phyloP scores from a whole-genome alignment of 2,329 filamentous ascomycete species.

The Helminthosporium solani region DNA sequence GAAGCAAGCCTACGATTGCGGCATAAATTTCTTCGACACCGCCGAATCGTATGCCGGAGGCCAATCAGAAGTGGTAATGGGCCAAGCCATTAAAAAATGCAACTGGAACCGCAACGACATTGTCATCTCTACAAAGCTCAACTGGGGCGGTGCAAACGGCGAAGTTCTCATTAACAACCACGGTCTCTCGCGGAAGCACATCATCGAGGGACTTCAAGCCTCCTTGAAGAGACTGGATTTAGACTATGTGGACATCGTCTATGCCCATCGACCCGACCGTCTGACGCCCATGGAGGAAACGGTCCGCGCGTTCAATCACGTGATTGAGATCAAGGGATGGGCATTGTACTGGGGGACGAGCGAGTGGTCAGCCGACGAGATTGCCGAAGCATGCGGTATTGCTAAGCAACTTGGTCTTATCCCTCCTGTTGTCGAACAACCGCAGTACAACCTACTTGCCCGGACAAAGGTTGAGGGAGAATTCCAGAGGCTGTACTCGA shows the following conservation, averaged over 20 bases:
- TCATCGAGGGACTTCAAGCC: slow-evolving; percentile 65
- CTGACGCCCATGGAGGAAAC: slow-evolving; percentile 71
- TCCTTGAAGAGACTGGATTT: slow-evolving; percentile 60
- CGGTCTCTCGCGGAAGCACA: slow-evolving; percentile 68
- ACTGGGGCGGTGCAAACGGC: slow-evolving; percentile 61
- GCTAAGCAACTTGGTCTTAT: slow-evolving; percentile 61
- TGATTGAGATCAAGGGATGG: slow-evolving; percentile 65
- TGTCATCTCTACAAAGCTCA: slow-evolving; percentile 52
- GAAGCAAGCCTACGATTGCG: slow-evolving; percentile 41
- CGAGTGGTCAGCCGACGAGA: slow-evolving; percentile 61
- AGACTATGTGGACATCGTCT: slow-evolving; percentile 68
- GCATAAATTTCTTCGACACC: slow-evolving; percentile 43
- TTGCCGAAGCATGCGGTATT: slow-evolving; percentile 60
- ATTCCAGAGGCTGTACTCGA: slow-evolving; percentile 55
- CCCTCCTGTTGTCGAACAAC: slow-evolving; percentile 53
- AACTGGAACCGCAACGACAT: slow-evolving; percentile 48
- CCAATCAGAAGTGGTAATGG: slow-evolving; percentile 57
- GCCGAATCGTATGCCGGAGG: slow-evolving; percentile 49
- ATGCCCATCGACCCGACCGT: slow-evolving; percentile 68
- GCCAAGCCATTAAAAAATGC: slow-evolving; percentile 57
- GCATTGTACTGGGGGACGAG: slow-evolving; percentile 66
- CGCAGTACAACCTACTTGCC: slow-evolving; percentile 61
- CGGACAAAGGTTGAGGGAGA: slow-evolving; percentile 60
- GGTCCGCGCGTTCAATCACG: slow-evolving; percentile 67
- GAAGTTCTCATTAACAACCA: slow-evolving; percentile 60